Evolutionary conservation across 1,139 yeast genomes (phyloP), one percentile per base, ranked within the genome.

Genomic region (Citeromyces hawaiiensis): DNA sequence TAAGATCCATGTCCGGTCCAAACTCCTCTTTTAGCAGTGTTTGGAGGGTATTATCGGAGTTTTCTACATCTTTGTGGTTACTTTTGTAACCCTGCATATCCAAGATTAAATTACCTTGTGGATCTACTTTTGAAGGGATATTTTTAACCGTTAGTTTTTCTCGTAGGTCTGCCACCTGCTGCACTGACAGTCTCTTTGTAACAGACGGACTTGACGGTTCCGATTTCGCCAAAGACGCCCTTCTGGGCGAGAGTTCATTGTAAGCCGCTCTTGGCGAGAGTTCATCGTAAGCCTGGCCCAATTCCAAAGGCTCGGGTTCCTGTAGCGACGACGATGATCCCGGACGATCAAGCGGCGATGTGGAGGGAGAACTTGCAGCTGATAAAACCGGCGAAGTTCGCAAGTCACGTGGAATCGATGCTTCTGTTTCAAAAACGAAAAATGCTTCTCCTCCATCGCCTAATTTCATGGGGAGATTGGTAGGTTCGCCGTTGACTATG

Each of bases 401-500:
- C 45, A 86, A 70, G 46, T 85, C 82, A 42, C 70, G 67, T 1
- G 96, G 94, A 14, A 88, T 81, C 39, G 72, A 71, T 13, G 66
- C 70, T 41, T 70, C 68, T 2, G 96, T 83, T 53, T 88, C 96
- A 61, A 91, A 88, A 38, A 91, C 98, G 55, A 91, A 91, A 56
- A 87, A 88, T 0, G 97, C 98, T 58, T 91, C 99, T 19, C 99
- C 99, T 3, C 94, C 96, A 45, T 91, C 98, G 10, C 96, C 95
- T 39, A 91, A 63, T 59, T 91, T 91, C 98, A 91, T 91, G 10
- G 96, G 96, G 42, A 88, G 65, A 49, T 85, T 81, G 0, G 94
- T 82, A 42, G 78, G 70, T 45, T 71, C 71, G 31, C 82, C 96
- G 60, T 91, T 91, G 35, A 93, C 94, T 35, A 75, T 71, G 45